phyloP scores from a whole-genome alignment of 495 filamentous ascomycete species.

The Aspergillus haitiensis region DNA sequence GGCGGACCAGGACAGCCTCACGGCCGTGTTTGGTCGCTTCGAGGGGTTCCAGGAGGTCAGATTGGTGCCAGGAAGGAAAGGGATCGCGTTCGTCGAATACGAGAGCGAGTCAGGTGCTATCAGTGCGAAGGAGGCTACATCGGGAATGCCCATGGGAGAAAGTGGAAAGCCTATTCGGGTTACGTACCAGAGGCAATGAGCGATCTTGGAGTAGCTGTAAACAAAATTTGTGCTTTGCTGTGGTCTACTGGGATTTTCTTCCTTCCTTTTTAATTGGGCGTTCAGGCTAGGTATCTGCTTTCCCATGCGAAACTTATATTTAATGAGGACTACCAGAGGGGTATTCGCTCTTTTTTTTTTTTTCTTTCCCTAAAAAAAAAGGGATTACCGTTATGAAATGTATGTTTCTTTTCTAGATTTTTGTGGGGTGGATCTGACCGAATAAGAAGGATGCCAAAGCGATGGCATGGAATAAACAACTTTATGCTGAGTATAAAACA shows the following conservation, averaged over 20 bases:
- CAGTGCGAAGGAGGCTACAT: slow-evolving; percentile 90
- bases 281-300: slow-evolving; percentile 34
- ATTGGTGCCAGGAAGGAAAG: slow-evolving; percentile 79
- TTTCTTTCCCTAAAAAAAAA: no score
- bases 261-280: slow-evolving; percentile 23
- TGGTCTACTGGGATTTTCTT: slow-evolving; percentile 19
- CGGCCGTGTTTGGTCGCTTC: slow-evolving; percentile 80
- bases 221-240: slow-evolving; percentile 5
- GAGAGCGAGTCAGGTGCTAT: slow-evolving; percentile 87
- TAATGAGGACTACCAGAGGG: slow-evolving; percentile 4
- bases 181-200: slow-evolving; percentile 86
- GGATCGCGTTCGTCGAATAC: slow-evolving; percentile 97
- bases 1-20: slow-evolving; percentile 75
- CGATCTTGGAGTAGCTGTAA: slow-evolving; percentile 4
- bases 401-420: no score
- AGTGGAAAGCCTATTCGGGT: slow-evolving; percentile 70
- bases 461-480: slow-evolving; percentile 28
- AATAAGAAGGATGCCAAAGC: slow-evolving; percentile 16
- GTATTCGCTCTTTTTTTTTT: background rate
- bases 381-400: no score
- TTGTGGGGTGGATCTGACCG: background rate
- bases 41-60: slow-evolving; percentile 94
- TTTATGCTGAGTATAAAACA: slow-evolving; percentile 25
- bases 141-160: slow-evolving; percentile 81
- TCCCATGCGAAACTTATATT: slow-evolving; percentile 1